These are phyloP conservation scores for Tieghemostelium lacteum DNA, from an alignment of 78 protist genomes.

Conservation along the genomic window DNA sequence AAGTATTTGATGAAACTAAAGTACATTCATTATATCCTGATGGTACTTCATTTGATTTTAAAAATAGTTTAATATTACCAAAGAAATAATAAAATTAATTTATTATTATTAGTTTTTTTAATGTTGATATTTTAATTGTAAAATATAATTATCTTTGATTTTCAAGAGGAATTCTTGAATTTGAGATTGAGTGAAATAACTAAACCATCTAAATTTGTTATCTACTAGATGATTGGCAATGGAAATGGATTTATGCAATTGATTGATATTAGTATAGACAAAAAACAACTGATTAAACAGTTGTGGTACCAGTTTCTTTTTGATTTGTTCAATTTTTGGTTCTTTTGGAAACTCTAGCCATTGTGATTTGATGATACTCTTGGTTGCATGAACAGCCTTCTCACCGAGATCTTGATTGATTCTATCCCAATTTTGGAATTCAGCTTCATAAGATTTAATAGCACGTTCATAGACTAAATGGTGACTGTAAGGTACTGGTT, in stretches of 20 bases:
- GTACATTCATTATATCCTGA: constrained; percentile 51
- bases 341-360: constrained; percentile 45
- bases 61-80: constrained; percentile 19
- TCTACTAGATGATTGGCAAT: constrained; percentile 26
- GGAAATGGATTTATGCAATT: constrained; percentile 4
- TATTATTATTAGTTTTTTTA: too few relatives aligned
- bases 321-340: background rate
- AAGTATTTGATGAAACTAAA: background rate
- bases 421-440: constrained; percentile 50
- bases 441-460: constrained; percentile 37
- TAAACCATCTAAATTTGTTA: constrained; percentile 62
- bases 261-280: constrained; percentile 14
- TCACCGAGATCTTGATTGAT: constrained; percentile 29
- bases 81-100: constrained; percentile 16
- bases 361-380: constrained; percentile 1
- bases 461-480: constrained; percentile 42
- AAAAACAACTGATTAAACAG: constrained; percentile 22
- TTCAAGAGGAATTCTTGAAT: constrained; percentile 27
- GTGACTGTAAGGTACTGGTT: constrained; percentile 46
- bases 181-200: constrained; percentile 26
- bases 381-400: constrained; percentile 24
- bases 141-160: constrained; percentile 7
- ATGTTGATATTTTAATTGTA: too few relatives aligned
- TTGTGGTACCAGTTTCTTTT: constrained; percentile 41
- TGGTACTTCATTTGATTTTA: constrained; percentile 72